Base-by-base conservation (phyloP, 345 rosid species). In the Geranium rotundifolium region DNA sequence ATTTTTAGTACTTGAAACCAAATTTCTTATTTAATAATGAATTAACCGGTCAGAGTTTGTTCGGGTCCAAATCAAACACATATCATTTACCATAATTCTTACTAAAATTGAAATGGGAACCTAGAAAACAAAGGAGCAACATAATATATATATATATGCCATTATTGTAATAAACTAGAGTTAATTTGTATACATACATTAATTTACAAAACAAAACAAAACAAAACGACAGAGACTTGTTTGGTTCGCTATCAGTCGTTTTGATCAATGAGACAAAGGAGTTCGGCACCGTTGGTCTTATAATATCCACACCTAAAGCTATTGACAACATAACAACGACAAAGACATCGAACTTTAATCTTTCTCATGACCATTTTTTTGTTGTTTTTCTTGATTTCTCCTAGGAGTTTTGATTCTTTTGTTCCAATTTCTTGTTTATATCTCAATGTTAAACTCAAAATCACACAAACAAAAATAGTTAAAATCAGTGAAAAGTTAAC, bases 171-270 rank as follows among this genome's bases (percentile, higher is more conserved):
- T 46, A 9, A 46, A 46, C 12, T 46, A 7, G 52, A 9, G 52
- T 46, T 46, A 9, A 9, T 62, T 54, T 58, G 27, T 23, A 23
- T 23, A 23, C 27, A 23, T 23, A 23, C 27, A 23, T 23, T 23
- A 0, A 23, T 23, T n/a, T n/a, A n/a, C n/a, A n/a, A n/a, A n/a
- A n/a, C n/a, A 23, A 23, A 23, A 23, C 27, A 39, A 17, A 5
- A 15, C 19, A 49, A n/a, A 56, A 57, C 13, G 79, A 75, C 30
- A 55, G 14, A 29, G 69, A 75, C 74, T 41, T 57, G 55, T 62
- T 77, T 68, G 67, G 71, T 56, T 60, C 49, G 58, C 69, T 46
- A 67, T 58, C 67, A 5, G 57, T 63, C 62, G 71, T 56, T 72
- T 57, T 58, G 31, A 63, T 65, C 62, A 68, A 70, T 57, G 60